Percentiles rank a stretch among this genome's conserved stretches.
phyloP scores from a whole-genome alignment of 2,329 filamentous ascomycete genomes.

The Cladosporium sp. region DNA sequence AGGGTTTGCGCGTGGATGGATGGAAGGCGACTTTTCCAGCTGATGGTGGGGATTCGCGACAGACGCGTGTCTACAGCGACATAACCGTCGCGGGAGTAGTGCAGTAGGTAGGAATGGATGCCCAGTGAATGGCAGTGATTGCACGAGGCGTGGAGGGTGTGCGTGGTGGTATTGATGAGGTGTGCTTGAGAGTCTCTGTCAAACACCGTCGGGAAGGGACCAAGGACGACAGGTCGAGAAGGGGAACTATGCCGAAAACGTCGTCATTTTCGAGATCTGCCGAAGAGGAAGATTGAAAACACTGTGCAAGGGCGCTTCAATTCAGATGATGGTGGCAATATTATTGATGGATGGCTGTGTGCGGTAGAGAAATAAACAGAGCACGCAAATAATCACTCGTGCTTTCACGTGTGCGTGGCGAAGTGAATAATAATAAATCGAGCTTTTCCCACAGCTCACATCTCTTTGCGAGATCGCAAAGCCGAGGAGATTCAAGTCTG shows the following conservation, averaged over 20 bases:
- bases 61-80: constrained; percentile 8
- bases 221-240: too few relatives aligned
- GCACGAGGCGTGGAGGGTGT: constrained; percentile 2
- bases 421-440: too few relatives aligned
- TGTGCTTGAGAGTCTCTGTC: constrained; percentile 4
- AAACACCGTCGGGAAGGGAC: not conserved
- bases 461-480: too few relatives aligned
- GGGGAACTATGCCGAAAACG: too few relatives aligned
- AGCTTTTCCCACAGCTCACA: too few relatives aligned
- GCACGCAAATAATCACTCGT: too few relatives aligned
- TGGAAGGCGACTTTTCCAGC: constrained; percentile 6
- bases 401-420: too few relatives aligned
- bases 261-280: too few relatives aligned
- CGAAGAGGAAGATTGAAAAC: too few relatives aligned
- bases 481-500: too few relatives aligned
- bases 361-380: too few relatives aligned
- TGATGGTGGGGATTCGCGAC: constrained; percentile 4
- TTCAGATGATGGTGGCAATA: too few relatives aligned
- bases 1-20: constrained; percentile 6
- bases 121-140: not conserved
- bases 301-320: not conserved
- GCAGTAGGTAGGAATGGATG: not conserved
- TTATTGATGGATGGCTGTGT: not conserved
- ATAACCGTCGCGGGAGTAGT: not conserved
- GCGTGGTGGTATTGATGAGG: not conserved